A percentile compares a stretch with the other conserved stretches of the same genome.
Evolutionary conservation across 176 grass and related monocot genomes (phyloP).

Genomic region (Oryza longistaminata): DNA sequence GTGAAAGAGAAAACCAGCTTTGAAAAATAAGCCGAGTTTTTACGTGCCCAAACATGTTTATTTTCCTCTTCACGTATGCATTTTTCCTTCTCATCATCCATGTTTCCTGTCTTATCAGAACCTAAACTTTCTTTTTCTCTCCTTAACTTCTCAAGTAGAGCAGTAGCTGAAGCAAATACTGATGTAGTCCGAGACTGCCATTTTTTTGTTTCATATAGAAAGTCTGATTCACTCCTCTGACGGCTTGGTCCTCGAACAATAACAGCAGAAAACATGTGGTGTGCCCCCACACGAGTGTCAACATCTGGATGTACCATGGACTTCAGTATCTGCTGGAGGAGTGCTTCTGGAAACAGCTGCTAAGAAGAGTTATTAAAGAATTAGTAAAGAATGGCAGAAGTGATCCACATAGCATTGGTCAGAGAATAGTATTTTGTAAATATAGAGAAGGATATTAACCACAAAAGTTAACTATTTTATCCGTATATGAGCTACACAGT

Average conservation of each 20-base stretch:
- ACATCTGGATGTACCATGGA: slow-evolving; percentile 88
- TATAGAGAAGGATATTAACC: slow-evolving; percentile 7
- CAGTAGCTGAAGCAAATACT: slow-evolving; percentile 98
- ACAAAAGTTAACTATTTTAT: neutral
- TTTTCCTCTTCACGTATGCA: slow-evolving; percentile 55
- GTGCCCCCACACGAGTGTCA: slow-evolving; percentile 85
- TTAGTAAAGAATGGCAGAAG: slow-evolving; percentile 5
- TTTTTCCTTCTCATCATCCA: slow-evolving; percentile 55
- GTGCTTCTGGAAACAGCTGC: slow-evolving; percentile 92
- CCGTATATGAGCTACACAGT: neutral
- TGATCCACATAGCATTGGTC: neutral
- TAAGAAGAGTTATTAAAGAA: slow-evolving; percentile 18
- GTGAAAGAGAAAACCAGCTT: slow-evolving; percentile 83
- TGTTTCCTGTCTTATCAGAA: slow-evolving; percentile 68
- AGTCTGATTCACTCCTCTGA: slow-evolving; percentile 78
- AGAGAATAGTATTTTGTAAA: slow-evolving; percentile 17
- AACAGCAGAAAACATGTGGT: slow-evolving; percentile 83
- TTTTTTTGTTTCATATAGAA: slow-evolving; percentile 89
- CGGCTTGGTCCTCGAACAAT: slow-evolving; percentile 69
- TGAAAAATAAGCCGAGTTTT: slow-evolving; percentile 72
- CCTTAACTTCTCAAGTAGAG: slow-evolving; percentile 91
- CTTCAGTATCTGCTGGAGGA: slow-evolving; percentile 86
- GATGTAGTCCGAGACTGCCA: slow-evolving; percentile 83
- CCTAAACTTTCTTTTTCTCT: slow-evolving; percentile 82
- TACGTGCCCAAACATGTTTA: slow-evolving; percentile 63